Conservation (phyloP, 208 protist genomes). For the Acanthamoeba castellanii region DNA sequence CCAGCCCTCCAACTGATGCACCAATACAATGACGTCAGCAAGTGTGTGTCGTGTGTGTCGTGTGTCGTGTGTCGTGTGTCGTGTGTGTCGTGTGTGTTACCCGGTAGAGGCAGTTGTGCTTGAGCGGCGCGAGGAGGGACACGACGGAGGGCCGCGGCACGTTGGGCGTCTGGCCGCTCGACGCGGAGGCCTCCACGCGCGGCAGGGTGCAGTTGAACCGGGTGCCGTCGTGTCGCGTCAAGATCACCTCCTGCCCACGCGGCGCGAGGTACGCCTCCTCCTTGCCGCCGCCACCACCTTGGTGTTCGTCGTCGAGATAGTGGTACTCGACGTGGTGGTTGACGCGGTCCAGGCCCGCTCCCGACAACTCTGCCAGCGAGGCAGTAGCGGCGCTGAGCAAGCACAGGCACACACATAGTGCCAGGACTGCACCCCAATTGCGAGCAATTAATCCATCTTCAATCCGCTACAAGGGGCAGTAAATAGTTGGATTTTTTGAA, state of each 20-base stretch:
- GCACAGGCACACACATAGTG: background rate
- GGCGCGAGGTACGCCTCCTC: background rate
- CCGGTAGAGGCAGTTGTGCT: constrained; percentile 31
- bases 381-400: background rate
- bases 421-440: background rate
- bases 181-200: background rate
- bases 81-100: background rate
- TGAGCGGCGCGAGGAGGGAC: constrained; percentile 9
- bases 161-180: background rate
- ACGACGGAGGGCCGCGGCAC: background rate
- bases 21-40: background rate
- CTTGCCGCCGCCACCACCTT: background rate
- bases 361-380: background rate
- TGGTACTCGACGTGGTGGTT: background rate
- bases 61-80: no score
- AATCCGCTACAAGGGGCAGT: background rate
- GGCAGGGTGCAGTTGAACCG: background rate
- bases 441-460: background rate
- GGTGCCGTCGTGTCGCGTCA: background rate
- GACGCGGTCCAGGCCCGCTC: background rate
- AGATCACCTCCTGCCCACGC: background rate
- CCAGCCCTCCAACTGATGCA: constrained; percentile 49
- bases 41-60: background rate
- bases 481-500: background rate
- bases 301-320: background rate